Evolutionary conservation across 208 protist genomes (phyloP).

Genomic region (Kentomonas sorsogonicus): DNA sequence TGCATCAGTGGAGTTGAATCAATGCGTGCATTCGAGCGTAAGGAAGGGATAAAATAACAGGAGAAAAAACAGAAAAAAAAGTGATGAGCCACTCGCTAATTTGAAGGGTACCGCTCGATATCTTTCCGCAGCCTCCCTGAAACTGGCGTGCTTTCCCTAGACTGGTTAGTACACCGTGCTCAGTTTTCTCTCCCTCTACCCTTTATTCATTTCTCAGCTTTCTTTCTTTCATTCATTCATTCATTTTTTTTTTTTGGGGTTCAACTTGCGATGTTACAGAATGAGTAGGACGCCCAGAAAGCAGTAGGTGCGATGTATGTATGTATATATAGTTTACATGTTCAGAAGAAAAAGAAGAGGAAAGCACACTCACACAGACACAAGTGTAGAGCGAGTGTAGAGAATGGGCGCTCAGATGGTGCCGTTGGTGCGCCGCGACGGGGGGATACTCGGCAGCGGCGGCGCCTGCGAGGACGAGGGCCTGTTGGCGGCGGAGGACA

Average conservation of each 20-base stretch:
- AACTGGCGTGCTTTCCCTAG: no score
- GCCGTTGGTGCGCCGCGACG: not conserved
- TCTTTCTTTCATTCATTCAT: not conserved
- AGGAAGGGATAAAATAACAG: not conserved
- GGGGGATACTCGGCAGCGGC: not conserved
- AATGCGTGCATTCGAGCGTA: not conserved
- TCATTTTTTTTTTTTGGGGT: constrained; percentile 7
- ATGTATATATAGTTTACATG: not conserved
- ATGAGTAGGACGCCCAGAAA: no score
- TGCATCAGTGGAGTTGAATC: no score
- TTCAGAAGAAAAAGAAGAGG: constrained; percentile 4
- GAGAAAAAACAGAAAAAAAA: constrained; percentile 16
- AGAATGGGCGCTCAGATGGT: no score
- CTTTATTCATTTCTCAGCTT: no score
- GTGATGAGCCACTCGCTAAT: not conserved
- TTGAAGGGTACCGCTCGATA: no score
- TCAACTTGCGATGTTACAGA: no score
- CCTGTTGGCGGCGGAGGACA: not conserved
- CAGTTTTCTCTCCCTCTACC: no score
- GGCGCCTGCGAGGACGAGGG: not conserved
- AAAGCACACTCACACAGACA: not conserved
- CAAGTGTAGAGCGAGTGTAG: not conserved
- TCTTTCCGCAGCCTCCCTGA: no score
- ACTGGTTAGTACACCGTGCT: no score
- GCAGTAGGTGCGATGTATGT: not conserved